Evolutionary conservation across 2,329 filamentous ascomycete species (phyloP).

Genomic region (Cytospora mali): DNA sequence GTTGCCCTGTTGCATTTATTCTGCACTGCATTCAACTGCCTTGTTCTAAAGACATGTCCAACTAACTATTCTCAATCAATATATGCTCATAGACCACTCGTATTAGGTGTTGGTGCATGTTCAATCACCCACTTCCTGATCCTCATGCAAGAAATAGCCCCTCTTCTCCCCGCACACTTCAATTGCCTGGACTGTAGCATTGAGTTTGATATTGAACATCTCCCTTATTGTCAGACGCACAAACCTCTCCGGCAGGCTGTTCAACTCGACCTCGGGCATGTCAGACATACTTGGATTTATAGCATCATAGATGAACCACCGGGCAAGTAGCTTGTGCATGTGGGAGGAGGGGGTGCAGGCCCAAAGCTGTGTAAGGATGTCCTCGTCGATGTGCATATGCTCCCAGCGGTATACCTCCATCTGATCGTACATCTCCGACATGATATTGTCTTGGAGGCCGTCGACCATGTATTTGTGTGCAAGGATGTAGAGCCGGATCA

Average conservation of each 20-base stretch:
- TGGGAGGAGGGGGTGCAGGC: background rate
- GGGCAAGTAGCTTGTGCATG: conserved; percentile 5
- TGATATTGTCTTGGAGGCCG: conserved; percentile 5
- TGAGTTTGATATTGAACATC: background rate
- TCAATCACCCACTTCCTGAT: no score
- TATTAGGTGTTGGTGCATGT: no score
- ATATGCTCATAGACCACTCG: no score
- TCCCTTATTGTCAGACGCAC: background rate
- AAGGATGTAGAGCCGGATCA: conserved; percentile 3
- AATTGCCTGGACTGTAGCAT: accelerated
- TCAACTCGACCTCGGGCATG: no score
- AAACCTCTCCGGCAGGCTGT: background rate
- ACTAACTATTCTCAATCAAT: no score
- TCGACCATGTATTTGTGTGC: background rate
- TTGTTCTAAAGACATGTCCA: no score
- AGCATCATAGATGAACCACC: background rate
- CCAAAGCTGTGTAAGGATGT: background rate
- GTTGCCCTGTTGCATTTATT: background rate
- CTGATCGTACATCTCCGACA: background rate
- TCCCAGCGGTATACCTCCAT: accelerated
- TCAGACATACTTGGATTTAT: no score
- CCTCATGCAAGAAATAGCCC: background rate
- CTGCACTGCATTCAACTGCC: no score
- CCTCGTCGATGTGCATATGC: background rate
- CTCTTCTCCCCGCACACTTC: background rate